Percentiles rank a stretch among this genome's conserved stretches.
Evolutionary conservation across 768 basidiomycete genomes (phyloP).

Genomic region (Phallus indusiatus): DNA sequence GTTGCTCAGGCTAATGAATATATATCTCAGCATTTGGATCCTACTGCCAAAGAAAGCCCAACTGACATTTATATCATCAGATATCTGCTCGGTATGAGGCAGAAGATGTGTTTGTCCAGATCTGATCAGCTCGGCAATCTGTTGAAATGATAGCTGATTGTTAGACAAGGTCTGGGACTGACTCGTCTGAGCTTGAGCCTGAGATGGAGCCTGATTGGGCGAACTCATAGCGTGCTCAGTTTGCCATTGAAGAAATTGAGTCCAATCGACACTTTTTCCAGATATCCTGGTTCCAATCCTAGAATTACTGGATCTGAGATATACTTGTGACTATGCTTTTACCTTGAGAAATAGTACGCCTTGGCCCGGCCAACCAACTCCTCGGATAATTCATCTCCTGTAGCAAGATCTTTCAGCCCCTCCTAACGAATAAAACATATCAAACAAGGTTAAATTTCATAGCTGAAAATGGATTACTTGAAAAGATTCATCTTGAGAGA

Average conservation of each 20-base stretch:
- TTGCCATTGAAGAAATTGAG: slow-evolving; percentile 4
- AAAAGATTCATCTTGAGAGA: not conserved
- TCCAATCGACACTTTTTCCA: not conserved
- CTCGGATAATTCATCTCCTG: not conserved
- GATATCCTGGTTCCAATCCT: not conserved
- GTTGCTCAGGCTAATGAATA: slow-evolving; percentile 39
- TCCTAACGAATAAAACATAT: not conserved
- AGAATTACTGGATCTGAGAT: not conserved
- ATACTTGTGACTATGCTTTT: not conserved
- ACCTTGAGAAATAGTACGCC: slow-evolving; percentile 9
- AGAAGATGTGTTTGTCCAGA: slow-evolving; percentile 63
- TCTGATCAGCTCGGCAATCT: slow-evolving; percentile 63
- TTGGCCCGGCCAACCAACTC: slow-evolving; percentile 7
- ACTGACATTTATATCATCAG: slow-evolving; percentile 55
- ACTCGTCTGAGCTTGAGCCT: not conserved
- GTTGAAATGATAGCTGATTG: slow-evolving; percentile 43
- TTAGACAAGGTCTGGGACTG: too few relatives aligned
- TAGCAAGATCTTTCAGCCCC: slow-evolving; percentile 1
- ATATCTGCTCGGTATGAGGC: slow-evolving; percentile 69
- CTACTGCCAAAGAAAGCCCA: not conserved
- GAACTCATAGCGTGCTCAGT: not conserved
- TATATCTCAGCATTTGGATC: not conserved
- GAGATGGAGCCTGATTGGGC: not conserved
- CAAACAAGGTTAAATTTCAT: not conserved
- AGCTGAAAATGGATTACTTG: not conserved